Conservation (phyloP, 176 grass and related monocot genomes). For the Paspalum vaginatum region DNA sequence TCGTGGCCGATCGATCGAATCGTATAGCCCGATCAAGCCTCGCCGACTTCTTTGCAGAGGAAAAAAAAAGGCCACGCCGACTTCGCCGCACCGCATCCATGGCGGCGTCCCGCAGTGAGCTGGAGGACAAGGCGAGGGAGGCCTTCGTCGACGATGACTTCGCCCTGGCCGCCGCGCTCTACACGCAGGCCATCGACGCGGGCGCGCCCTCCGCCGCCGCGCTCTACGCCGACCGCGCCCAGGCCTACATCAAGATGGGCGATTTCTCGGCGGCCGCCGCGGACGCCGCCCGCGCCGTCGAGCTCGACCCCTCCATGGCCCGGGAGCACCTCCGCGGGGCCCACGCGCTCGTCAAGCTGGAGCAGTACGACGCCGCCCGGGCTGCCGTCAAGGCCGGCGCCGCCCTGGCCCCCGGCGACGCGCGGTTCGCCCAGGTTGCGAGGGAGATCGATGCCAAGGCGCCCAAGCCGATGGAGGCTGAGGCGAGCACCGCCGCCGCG, state of each 20-base stretch:
- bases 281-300: conserved; percentile 18
- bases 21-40: not conserved
- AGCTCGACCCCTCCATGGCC: conserved; percentile 31
- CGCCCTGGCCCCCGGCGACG: conserved; percentile 49
- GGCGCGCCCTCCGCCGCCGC: conserved; percentile 25
- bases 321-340: conserved; percentile 16
- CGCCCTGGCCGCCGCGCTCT: conserved; percentile 49
- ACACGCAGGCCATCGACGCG: conserved; percentile 50
- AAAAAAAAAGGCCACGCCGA: no score
- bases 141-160: conserved; percentile 63
- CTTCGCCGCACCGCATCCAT: not conserved
- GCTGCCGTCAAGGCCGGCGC: conserved; percentile 53
- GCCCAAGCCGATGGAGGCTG: not conserved
- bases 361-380: conserved; percentile 60
- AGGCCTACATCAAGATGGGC: conserved; percentile 54
- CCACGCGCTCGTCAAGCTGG: conserved; percentile 57
- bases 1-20: not conserved
- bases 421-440: conserved; percentile 15
- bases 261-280: conserved; percentile 40
- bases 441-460: conserved; percentile 38
- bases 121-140: conserved; percentile 56
- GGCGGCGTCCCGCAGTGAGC: conserved; percentile 41
- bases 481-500: not conserved
- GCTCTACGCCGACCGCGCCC: conserved; percentile 54
- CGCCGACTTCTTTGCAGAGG: no score